Evolutionary conservation across 495 filamentous ascomycete genomes (phyloP).

Genomic region (Neurospora sp.): DNA sequence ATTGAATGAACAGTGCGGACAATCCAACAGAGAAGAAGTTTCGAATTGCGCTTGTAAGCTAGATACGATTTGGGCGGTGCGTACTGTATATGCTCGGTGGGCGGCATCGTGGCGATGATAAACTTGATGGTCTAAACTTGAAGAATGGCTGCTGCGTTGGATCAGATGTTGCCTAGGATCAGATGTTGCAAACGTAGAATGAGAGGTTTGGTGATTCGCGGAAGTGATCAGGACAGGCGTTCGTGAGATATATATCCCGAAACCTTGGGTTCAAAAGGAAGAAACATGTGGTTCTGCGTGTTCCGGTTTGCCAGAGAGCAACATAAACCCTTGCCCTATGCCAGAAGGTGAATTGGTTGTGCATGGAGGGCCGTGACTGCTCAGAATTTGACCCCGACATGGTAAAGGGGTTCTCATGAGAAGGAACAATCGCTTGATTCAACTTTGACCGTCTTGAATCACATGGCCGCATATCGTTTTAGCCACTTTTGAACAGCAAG

Average conservation of each 20-base stretch:
- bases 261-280: not conserved
- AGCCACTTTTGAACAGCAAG: not conserved
- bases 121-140: not conserved
- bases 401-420: not conserved
- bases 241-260: not conserved
- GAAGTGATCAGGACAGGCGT: not conserved
- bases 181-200: not conserved
- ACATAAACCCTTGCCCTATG: not conserved
- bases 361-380: not conserved
- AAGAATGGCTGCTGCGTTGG: not conserved
- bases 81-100: not conserved
- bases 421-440: not conserved
- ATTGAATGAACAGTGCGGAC: not conserved
- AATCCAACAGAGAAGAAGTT: not conserved
- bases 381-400: not conserved
- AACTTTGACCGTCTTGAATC: not conserved
- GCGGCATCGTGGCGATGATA: not conserved
- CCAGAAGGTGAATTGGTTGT: not conserved
- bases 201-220: not conserved
- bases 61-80: not conserved
- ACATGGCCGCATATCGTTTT: not conserved
- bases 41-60: not conserved
- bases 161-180: not conserved
- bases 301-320: not conserved
- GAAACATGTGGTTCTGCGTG: not conserved